Percentiles rank a stretch among this genome's conserved stretches.
These are phyloP conservation scores for Apiotrichum sp. DNA, from an alignment of 1,284 basidiomycete species.

Conservation along the genomic window DNA sequence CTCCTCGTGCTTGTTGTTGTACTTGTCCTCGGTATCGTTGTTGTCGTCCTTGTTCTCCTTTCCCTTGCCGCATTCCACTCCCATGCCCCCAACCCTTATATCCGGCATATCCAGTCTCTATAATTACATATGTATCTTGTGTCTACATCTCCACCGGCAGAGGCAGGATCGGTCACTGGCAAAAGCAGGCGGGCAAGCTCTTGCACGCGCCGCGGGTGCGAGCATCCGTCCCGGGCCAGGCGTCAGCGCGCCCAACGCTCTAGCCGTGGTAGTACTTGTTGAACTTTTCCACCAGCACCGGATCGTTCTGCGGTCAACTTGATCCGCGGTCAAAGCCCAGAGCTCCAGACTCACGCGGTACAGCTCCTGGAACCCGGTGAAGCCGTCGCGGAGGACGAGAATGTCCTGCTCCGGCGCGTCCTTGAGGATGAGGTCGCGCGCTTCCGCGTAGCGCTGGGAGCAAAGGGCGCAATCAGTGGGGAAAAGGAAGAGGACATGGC, in stretches of 20 bases:
- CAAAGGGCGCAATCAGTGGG: not conserved
- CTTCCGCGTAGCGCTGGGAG: slow-evolving; percentile 42
- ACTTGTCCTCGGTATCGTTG: too few relatives aligned
- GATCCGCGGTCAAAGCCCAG: not conserved
- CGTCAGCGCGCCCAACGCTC: not conserved
- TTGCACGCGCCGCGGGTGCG: too few relatives aligned
- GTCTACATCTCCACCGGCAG: too few relatives aligned
- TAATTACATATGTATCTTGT: too few relatives aligned
- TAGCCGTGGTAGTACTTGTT: slow-evolving; percentile 44
- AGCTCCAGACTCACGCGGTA: slow-evolving; percentile 33
- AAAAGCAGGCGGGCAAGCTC: too few relatives aligned
- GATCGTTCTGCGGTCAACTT: slow-evolving; percentile 34
- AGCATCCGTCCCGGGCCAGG: too few relatives aligned
- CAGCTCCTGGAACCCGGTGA: slow-evolving; percentile 41
- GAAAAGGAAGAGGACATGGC: not conserved
- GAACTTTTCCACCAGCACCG: slow-evolving; percentile 45
- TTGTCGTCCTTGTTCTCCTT: too few relatives aligned
- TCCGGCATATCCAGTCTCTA: too few relatives aligned
- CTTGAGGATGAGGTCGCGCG: slow-evolving; percentile 22
- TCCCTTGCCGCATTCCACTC: too few relatives aligned
- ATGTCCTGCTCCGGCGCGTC: slow-evolving; percentile 35
- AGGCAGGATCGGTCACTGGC: too few relatives aligned
- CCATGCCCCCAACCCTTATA: too few relatives aligned
- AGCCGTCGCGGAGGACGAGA: slow-evolving; percentile 45
- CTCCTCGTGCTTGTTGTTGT: too few relatives aligned